A percentile compares a stretch with the other conserved stretches of the same genome.
Conservation (phyloP, 768 basidiomycete genomes). For the Pulveroboletus ravenelii region DNA sequence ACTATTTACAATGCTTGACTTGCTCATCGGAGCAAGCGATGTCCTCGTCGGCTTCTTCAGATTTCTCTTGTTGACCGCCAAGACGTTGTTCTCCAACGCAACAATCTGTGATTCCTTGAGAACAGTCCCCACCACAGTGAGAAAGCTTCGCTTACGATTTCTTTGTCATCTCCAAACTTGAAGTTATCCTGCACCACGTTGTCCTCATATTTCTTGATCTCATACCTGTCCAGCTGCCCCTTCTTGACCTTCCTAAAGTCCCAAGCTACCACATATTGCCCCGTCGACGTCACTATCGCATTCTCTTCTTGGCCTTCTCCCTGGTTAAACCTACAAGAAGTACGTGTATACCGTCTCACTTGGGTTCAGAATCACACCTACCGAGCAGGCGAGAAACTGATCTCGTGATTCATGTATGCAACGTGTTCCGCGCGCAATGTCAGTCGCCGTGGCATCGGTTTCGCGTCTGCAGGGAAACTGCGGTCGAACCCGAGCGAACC, state of each 20-base stretch:
- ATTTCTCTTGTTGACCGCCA: constrained; percentile 91
- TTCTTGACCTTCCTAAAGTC: constrained; percentile 95
- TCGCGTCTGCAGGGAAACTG: constrained; percentile 90
- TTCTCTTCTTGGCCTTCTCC: constrained; percentile 86
- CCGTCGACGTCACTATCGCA: constrained; percentile 92
- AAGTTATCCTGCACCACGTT: constrained; percentile 96
- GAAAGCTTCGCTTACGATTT: constrained; percentile 63
- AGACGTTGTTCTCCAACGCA: constrained; percentile 88
- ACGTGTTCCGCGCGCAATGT: constrained; percentile 89
- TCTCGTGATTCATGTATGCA: constrained; percentile 85
- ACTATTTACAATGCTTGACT: constrained; percentile 64
- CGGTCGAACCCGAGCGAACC: constrained; percentile 88
- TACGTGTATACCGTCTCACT: not conserved
- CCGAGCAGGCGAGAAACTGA: constrained; percentile 93
- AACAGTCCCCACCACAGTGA: not conserved
- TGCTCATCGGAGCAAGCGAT: constrained; percentile 52
- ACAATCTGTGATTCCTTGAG: constrained; percentile 65
- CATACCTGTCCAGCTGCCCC: constrained; percentile 86
- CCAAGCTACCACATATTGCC: constrained; percentile 92
- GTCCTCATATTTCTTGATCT: constrained; percentile 95
- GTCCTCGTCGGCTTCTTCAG: constrained; percentile 77
- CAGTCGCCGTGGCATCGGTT: constrained; percentile 85
- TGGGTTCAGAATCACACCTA: constrained; percentile 29
- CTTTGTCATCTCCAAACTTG: constrained; percentile 94
- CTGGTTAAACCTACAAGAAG: constrained; percentile 74